Evolutionary conservation across 192 early-diverging fungal species (phyloP), one percentile per base, ranked within the genome.

Genomic region (Podila epicladia): DNA sequence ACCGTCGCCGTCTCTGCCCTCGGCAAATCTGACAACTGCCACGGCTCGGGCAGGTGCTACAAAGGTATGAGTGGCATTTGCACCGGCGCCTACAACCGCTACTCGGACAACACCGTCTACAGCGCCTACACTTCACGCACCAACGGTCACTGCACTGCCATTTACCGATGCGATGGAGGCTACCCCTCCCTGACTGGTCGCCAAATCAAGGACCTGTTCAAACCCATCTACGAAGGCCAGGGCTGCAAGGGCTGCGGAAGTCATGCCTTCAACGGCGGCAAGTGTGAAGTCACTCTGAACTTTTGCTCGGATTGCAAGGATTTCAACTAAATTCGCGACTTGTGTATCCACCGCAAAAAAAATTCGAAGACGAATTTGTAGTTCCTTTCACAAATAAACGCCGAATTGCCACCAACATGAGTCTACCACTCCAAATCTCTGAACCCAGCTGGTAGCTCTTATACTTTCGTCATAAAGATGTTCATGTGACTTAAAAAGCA

Each of bases 171-270:
- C 61, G 19, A 35, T 9, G 69, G 69, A 22, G 35, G 0, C 12
- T 74, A 74, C 65, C 73, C 73, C 20, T 5, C 49, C 0, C 29
- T 74, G 66, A 72, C 69, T 17, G 75, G 64, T 63, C 22, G 41
- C 22, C 65, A 78, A 37, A 50, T 78, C 64, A 78, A 78, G 64
- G n/a, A 12, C 11, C 45, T 78, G 58, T 78, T 78, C 41, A 31
- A 20, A 0, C 69, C 64, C 24, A 78, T 78, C 64, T 78, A 78
- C 20, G 60, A 65, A 4, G 65, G 70, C 24, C 75, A 78, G 63
- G 75, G 75, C 41, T 78, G 75, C 69, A 78, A 78, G 64, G 75
- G 75, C 22, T 78, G 75, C 37, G 75, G 75, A 29, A 78, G 75
- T 60, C 75, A 78, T 15, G 75, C 75, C 51, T 78, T 78, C 64